Evolutionary conservation across 768 basidiomycete genomes (phyloP).

Genomic region (Xerocomellus dryophilus): DNA sequence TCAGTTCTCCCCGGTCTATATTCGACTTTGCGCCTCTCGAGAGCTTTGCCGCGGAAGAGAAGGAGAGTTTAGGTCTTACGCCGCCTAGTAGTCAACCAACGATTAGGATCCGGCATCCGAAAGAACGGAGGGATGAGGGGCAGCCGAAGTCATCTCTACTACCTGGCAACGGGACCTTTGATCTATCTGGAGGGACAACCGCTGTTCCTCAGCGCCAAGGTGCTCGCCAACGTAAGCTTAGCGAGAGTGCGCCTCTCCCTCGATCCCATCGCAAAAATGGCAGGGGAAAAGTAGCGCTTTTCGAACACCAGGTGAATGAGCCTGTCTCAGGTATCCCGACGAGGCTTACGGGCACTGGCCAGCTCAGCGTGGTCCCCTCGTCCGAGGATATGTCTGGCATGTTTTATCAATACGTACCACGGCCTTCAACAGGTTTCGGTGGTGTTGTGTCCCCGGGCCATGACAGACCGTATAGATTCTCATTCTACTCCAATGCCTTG

Average conservation of each 20-base stretch:
- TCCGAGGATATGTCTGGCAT: conserved; percentile 37
- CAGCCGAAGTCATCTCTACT: conserved; percentile 3
- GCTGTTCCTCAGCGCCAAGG: conserved; percentile 19
- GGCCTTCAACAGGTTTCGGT: conserved; percentile 9
- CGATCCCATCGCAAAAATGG: conserved; percentile 55
- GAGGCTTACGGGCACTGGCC: conserved; percentile 28
- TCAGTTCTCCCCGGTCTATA: conserved; percentile 48
- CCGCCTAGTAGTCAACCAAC: conserved; percentile 36
- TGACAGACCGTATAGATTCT: conserved; percentile 94
- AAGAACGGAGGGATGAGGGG: conserved; percentile 8
- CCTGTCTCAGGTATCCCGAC: conserved; percentile 46
- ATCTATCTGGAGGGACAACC: conserved; percentile 11
- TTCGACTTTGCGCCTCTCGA: conserved; percentile 82
- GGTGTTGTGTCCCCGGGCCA: conserved; percentile 54
- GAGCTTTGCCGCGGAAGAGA: conserved; percentile 69
- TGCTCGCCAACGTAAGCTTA: conserved; percentile 80
- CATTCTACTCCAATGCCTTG: conserved; percentile 94
- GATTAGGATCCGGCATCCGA: conserved; percentile 14
- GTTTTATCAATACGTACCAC: conserved; percentile 11
- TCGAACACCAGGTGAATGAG: conserved; percentile 61
- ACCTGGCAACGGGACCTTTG: conserved; percentile 2
- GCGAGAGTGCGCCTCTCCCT: conserved; percentile 72
- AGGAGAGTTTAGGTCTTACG: conserved; percentile 56
- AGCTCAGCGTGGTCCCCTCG: conserved; percentile 41
- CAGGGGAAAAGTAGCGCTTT: conserved; percentile 86